These are phyloP conservation scores for Pythium aquatile DNA, from an alignment of 352 stramenopile genomes.

Conservation along the genomic window DNA sequence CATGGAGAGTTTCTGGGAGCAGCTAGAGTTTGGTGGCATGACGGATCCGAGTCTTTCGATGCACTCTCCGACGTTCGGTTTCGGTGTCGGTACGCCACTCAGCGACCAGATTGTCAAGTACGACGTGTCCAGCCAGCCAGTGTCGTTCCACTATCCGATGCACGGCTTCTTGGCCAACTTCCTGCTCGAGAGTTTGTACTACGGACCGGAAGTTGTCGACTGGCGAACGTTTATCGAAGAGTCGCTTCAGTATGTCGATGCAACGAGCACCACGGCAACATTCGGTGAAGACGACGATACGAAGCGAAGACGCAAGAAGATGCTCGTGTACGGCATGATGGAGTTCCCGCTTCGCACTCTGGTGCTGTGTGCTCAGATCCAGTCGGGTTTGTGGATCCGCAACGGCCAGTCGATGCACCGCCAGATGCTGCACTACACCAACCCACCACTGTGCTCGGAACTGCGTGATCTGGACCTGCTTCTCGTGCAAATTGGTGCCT, in stretches of 20 bases:
- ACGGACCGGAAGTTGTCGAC: slow-evolving; percentile 42
- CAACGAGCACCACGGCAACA: background rate
- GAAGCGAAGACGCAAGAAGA: slow-evolving; percentile 46
- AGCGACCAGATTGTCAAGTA: slow-evolving; percentile 72
- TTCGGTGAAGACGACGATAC: slow-evolving; percentile 29
- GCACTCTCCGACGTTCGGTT: slow-evolving; percentile 60
- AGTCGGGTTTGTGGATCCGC: slow-evolving; percentile 79
- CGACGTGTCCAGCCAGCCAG: slow-evolving; percentile 62
- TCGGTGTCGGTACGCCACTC: slow-evolving; percentile 42
- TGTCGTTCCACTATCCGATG: slow-evolving; percentile 90
- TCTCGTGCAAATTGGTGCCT: slow-evolving; percentile 62
- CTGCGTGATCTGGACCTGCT: slow-evolving; percentile 76
- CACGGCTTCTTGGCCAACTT: slow-evolving; percentile 83
- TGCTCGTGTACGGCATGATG: slow-evolving; percentile 72
- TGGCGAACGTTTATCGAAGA: slow-evolving; percentile 52
- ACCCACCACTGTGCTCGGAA: slow-evolving; percentile 65
- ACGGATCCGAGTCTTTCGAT: slow-evolving; percentile 44
- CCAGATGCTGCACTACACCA: slow-evolving; percentile 80
- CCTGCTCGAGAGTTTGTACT: slow-evolving; percentile 75
- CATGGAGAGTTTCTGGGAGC: slow-evolving; percentile 69
- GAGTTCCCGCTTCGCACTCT: slow-evolving; percentile 78
- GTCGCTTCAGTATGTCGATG: slow-evolving; percentile 37
- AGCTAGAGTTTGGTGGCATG: slow-evolving; percentile 52
- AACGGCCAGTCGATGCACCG: slow-evolving; percentile 84
- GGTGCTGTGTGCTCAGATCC: slow-evolving; percentile 73